Conservation (phyloP, 2,329 filamentous ascomycete genomes). For the Corniculantispora saksenae region DNA sequence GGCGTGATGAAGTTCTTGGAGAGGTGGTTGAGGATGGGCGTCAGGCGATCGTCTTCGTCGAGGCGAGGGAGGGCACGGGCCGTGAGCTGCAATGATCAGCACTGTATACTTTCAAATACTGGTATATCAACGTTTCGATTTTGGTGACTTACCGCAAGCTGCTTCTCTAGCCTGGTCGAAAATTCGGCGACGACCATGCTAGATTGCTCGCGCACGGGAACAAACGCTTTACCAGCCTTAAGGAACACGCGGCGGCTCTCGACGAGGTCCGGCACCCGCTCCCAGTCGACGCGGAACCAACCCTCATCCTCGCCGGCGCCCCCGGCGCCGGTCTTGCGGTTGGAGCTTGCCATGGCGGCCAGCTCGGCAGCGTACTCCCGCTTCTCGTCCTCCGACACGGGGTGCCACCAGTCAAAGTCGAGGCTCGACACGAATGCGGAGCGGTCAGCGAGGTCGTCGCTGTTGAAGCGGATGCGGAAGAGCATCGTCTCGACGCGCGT, state of each 20-base stretch:
- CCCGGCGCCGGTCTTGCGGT: slow-evolving; percentile 31
- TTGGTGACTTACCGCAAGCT: slow-evolving; percentile 67
- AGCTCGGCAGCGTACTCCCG: slow-evolving; percentile 63
- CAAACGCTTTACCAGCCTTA: slow-evolving; percentile 82
- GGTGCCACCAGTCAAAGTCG: slow-evolving; percentile 88
- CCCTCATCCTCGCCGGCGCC: slow-evolving; percentile 68
- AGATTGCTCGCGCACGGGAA: slow-evolving; percentile 81
- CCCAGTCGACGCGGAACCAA: slow-evolving; percentile 98
- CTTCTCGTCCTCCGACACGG: slow-evolving; percentile 77
- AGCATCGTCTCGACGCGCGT: slow-evolving; percentile 84
- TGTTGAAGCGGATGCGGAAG: slow-evolving; percentile 78
- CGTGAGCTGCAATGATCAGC: slow-evolving; percentile 62
- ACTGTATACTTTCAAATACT: background rate
- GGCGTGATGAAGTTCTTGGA: slow-evolving; percentile 94
- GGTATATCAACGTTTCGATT: too few species aligned
- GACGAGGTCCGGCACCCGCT: slow-evolving; percentile 85
- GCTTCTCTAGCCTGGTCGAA: slow-evolving; percentile 72
- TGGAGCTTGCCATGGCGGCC: slow-evolving; percentile 44
- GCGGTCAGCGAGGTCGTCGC: slow-evolving; percentile 74
- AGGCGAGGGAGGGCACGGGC: slow-evolving; percentile 87
- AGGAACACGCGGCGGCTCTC: slow-evolving; percentile 77
- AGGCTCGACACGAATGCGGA: slow-evolving; percentile 74
- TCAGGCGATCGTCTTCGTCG: slow-evolving; percentile 92
- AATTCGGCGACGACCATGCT: slow-evolving; percentile 92
- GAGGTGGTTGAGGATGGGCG: slow-evolving; percentile 70